These are phyloP conservation scores for Ascosphaera aggregata DNA, from an alignment of 2,329 filamentous ascomycete species.

Conservation along the genomic window DNA sequence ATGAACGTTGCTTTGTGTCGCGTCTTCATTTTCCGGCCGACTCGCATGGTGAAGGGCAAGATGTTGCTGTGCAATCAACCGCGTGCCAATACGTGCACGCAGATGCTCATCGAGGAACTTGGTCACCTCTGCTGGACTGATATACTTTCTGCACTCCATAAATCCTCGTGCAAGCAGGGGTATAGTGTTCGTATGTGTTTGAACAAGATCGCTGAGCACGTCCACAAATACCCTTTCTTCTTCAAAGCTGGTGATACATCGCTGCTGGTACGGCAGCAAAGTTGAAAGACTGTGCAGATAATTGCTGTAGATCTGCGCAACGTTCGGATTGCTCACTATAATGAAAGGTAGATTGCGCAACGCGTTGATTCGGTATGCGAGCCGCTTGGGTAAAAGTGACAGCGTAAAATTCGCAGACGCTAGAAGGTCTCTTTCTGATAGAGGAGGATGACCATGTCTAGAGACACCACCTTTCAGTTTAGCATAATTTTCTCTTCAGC, in stretches of 20 bases:
- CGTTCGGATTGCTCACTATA: constrained; percentile 91
- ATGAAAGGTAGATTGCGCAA: constrained; percentile 90
- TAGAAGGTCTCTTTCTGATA: constrained; percentile 57
- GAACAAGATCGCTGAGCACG: constrained; percentile 82
- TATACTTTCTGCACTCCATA: constrained; percentile 79
- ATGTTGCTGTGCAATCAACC: constrained; percentile 89
- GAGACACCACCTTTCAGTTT: not conserved
- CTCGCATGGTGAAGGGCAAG: constrained; percentile 63
- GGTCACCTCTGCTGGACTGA: constrained; percentile 61
- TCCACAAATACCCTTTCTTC: constrained; percentile 84
- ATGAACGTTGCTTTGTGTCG: not conserved
- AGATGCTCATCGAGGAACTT: constrained; percentile 83
- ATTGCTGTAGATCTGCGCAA: constrained; percentile 85
- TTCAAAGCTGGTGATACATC: constrained; percentile 49
- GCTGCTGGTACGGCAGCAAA: constrained; percentile 59
- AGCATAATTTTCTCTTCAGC: too few relatives aligned
- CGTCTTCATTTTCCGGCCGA: constrained; percentile 43
- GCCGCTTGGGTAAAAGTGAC: constrained; percentile 68
- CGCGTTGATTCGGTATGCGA: constrained; percentile 84
- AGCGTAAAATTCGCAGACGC: constrained; percentile 91
- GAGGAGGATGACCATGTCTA: constrained; percentile 58
- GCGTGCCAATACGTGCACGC: constrained; percentile 77
- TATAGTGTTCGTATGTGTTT: constrained; percentile 87
- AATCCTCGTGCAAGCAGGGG: constrained; percentile 80
- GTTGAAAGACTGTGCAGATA: constrained; percentile 86